Evolutionary conservation across 768 basidiomycete genomes (phyloP), one percentile per base, ranked within the genome.

Genomic region (Lactifluus pinguis): DNA sequence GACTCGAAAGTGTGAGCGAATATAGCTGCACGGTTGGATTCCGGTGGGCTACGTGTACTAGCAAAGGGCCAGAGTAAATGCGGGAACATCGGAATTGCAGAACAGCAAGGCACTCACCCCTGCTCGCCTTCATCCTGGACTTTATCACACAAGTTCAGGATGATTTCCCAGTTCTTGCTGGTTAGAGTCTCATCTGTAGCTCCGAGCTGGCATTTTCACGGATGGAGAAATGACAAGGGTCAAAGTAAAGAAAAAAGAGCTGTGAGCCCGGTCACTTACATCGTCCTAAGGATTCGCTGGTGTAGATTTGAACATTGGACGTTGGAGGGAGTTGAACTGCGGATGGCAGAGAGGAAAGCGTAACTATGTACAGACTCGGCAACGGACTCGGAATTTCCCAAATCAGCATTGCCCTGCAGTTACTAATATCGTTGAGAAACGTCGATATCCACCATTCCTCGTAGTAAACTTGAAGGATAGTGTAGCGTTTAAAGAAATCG

Each of bases 131-230:
- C 95, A 13, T 94, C 93, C 34, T 80, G 78, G 6, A 99, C 94
- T 74, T 97, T 97, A 76, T 99, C 97, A 67, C 94, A 97, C n/a
- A 98, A 73, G 67, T 89, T 92, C 52, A 98, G 71, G 64, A 95
- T 92, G 60, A 93, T 77, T 70, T 94, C 94, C 97, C 97, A 99
- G 73, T 97, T 91, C 76, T 97, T 95, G 57, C 80, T 79, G 0
- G 95, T 95, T 60, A 95, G 77, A 72, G 93, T 94, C 81, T 98
- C 97, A 72, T 95, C 92, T n/a, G 97, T 99, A 38, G 95, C 89
- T 75, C 97, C n/a, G n/a, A n/a, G n/a, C n/a, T 95, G 68, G 74
- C 95, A 97, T 21, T 53, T 52, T 50, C 9, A 8, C 39, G 73
- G 25, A 34, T 47, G n/a, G 29, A 51, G 9, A 25, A 8, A 63